phyloP scores from a whole-genome alignment of 1,284 basidiomycete species.

The Leccinum colubrinum region DNA sequence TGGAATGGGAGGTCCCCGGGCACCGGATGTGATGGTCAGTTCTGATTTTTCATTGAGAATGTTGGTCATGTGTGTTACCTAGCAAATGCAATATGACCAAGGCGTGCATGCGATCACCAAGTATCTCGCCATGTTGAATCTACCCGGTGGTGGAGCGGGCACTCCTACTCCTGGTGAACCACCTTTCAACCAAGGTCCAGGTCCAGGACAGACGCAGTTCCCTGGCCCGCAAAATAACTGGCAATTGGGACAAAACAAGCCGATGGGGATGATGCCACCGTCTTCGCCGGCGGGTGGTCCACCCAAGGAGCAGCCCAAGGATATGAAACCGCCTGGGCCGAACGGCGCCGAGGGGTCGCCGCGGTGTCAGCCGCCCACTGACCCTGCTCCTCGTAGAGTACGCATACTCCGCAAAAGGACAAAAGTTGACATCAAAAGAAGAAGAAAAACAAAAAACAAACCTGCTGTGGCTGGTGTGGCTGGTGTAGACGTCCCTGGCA shows the following conservation, averaged over 20 bases:
- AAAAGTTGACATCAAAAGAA: no score
- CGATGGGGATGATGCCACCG: slow-evolving; percentile 47
- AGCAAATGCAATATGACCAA: slow-evolving; percentile 28
- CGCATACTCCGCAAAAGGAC: no score
- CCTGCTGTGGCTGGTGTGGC: slow-evolving; percentile 17
- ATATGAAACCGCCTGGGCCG: slow-evolving; percentile 22
- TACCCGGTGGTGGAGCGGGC: slow-evolving; percentile 27
- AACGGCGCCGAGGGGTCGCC: slow-evolving; percentile 1
- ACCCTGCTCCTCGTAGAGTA: no score
- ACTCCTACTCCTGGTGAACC: slow-evolving; percentile 39
- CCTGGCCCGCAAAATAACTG: slow-evolving; percentile 33
- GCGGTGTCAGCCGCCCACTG: slow-evolving; percentile 9
- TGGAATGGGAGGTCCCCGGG: slow-evolving; percentile 24
- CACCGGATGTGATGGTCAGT: slow-evolving; percentile 30
- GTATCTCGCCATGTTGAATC: slow-evolving; percentile 20
- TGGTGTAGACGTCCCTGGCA: slow-evolving; percentile 19
- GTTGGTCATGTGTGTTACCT: slow-evolving; percentile 11
- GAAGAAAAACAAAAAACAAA: neutral
- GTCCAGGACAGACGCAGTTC: slow-evolving; percentile 25
- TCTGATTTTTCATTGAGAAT: slow-evolving; percentile 1
- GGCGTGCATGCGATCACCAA: slow-evolving; percentile 24
- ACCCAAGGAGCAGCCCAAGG: slow-evolving; percentile 40
- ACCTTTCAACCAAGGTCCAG: slow-evolving; percentile 31
- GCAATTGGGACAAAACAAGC: slow-evolving; percentile 36
- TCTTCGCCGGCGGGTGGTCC: slow-evolving; percentile 49